Evolutionary conservation across 2,329 filamentous ascomycete species (phyloP).

Genomic region (Penicillium sp.): DNA sequence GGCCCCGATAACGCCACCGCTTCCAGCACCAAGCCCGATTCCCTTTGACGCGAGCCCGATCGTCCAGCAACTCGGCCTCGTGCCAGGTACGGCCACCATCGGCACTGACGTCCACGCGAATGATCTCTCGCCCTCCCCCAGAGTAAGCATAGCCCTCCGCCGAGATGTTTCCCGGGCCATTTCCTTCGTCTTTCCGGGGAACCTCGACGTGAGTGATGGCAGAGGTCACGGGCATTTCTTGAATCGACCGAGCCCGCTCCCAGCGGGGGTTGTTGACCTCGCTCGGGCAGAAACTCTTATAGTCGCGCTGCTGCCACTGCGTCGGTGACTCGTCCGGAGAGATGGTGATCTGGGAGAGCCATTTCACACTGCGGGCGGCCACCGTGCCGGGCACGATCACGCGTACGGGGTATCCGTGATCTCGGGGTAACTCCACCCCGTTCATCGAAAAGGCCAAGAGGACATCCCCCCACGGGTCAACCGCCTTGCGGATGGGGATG

Average conservation of each 20-base stretch:
- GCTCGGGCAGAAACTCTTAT: constrained; percentile 64
- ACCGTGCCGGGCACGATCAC: constrained; percentile 60
- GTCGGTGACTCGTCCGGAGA: constrained; percentile 61
- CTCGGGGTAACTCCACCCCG: constrained; percentile 54
- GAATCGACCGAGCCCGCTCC: constrained; percentile 58
- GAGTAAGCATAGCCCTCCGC: constrained; percentile 62
- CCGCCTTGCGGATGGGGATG: constrained; percentile 54
- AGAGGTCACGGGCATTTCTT: constrained; percentile 63
- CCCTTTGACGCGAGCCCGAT: constrained; percentile 16
- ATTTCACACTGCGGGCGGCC: constrained; percentile 63
- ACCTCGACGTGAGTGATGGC: constrained; percentile 49
- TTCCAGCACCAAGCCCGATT: constrained; percentile 58
- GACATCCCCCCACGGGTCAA: constrained; percentile 59
- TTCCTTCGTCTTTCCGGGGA: neutral
- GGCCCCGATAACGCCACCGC: constrained; percentile 49
- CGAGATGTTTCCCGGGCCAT: neutral
- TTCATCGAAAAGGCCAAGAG: constrained; percentile 62
- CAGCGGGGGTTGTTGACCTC: constrained; percentile 53
- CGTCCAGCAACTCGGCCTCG: constrained; percentile 42
- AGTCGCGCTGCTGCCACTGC: constrained; percentile 62
- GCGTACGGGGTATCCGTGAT: constrained; percentile 61
- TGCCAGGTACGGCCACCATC: constrained; percentile 61
- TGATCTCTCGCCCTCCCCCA: constrained; percentile 59
- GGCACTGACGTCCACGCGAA: constrained; percentile 61
- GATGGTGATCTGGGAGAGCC: constrained; percentile 59